Conservation (phyloP, 2,329 filamentous ascomycete genomes). For the Hypoxylon sp. region DNA sequence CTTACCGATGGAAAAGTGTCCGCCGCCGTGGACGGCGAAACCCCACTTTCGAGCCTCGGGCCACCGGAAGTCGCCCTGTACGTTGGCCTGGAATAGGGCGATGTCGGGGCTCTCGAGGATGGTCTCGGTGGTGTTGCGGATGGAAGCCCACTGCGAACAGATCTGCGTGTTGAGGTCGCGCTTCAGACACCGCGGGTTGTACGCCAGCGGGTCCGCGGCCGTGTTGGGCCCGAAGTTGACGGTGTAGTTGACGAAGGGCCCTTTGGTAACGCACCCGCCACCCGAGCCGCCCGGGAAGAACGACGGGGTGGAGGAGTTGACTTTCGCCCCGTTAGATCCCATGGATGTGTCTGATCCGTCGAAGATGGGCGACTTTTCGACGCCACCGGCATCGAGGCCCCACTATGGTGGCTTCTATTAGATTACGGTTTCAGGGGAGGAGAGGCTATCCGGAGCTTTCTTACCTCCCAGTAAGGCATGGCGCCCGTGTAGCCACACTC, state of each 20-base stretch:
- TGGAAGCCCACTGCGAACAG: conserved; percentile 47
- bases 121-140: conserved; percentile 54
- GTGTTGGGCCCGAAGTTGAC: conserved; percentile 56
- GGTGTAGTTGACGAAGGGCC: conserved; percentile 59
- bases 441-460: not conserved
- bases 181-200: conserved; percentile 59
- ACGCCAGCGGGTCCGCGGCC: conserved; percentile 49
- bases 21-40: conserved; percentile 53
- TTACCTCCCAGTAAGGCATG: conserved; percentile 47
- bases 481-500: conserved; percentile 54
- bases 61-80: conserved; percentile 55
- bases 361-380: conserved; percentile 58
- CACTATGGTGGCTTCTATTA: conserved; percentile 45
- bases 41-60: conserved; percentile 47
- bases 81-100: conserved; percentile 55
- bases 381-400: conserved; percentile 54
- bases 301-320: conserved; percentile 40
- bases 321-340: conserved; percentile 58
- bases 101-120: conserved; percentile 55
- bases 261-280: conserved; percentile 64
- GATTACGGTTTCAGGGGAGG: not conserved
- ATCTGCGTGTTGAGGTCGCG: conserved; percentile 56
- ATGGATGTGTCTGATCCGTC: conserved; percentile 60
- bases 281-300: conserved; percentile 61
- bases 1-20: conserved; percentile 53